These are phyloP conservation scores for Metschnikowia sp. DNA, from an alignment of 805 yeast species.

Conservation along the genomic window DNA sequence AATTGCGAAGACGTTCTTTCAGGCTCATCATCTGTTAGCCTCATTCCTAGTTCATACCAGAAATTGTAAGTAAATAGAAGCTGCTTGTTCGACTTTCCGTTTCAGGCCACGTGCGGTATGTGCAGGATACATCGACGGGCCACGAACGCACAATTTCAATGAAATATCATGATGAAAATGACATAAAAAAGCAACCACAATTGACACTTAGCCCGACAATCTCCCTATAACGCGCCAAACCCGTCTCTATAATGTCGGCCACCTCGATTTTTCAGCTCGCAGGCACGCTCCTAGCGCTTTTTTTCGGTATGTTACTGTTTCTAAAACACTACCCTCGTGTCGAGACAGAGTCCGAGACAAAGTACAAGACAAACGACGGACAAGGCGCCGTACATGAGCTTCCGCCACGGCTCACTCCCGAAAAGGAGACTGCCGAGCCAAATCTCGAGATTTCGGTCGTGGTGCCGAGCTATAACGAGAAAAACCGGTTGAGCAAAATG, in stretches of 20 bases:
- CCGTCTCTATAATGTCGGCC: slow-evolving; percentile 1
- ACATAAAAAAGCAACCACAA: neutral
- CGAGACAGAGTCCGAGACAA: slow-evolving; percentile 50
- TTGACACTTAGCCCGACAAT: neutral
- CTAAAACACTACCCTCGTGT: slow-evolving; percentile 65
- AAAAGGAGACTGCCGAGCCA: neutral
- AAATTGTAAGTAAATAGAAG: too few species aligned
- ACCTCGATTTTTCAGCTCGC: neutral
- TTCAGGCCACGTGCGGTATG: too few species aligned
- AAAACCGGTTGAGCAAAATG: slow-evolving; percentile 65
- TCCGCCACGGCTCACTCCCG: slow-evolving; percentile 25
- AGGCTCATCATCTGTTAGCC: too few species aligned
- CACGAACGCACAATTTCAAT: too few species aligned
- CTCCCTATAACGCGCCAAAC: neutral
- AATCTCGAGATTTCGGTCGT: slow-evolving; percentile 60
- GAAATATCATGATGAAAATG: too few species aligned
- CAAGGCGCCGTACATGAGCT: slow-evolving; percentile 25
- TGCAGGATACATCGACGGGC: too few species aligned
- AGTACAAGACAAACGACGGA: slow-evolving; percentile 48
- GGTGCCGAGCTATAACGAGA: slow-evolving; percentile 93
- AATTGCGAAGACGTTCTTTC: too few species aligned
- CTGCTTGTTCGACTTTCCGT: too few species aligned
- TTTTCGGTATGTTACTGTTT: slow-evolving; percentile 41
- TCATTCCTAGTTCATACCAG: too few species aligned
- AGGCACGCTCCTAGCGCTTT: slow-evolving; percentile 17